Percentiles rank a stretch among this genome's conserved stretches.
phyloP scores from a whole-genome alignment of 495 filamentous ascomycete genomes.

The Aspergillus wentii region DNA sequence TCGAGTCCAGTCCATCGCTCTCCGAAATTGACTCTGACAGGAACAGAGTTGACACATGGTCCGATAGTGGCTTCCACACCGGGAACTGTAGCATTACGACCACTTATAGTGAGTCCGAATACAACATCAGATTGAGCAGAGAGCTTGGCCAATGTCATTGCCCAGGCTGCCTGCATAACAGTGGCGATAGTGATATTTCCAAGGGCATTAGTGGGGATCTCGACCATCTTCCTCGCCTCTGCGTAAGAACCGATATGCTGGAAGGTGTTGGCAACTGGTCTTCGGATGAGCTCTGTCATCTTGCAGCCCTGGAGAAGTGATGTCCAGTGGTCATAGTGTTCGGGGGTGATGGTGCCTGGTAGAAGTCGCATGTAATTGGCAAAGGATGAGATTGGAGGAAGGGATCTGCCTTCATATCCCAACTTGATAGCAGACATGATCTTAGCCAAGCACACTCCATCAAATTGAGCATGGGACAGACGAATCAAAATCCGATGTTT shows the following conservation, averaged over 20 bases:
- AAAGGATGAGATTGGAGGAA: conserved; percentile 46
- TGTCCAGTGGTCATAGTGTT: conserved; percentile 51
- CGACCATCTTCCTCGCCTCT: conserved; percentile 33
- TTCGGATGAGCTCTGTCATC: conserved; percentile 42
- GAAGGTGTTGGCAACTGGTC: conserved; percentile 32
- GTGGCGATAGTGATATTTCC: conserved; percentile 52
- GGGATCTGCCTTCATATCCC: conserved; percentile 44
- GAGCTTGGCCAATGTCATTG: conserved; percentile 47
- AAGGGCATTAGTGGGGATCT: conserved; percentile 32
- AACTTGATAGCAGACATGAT: conserved; percentile 52
- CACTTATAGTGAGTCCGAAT: conserved; percentile 51
- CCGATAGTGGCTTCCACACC: conserved; percentile 52
- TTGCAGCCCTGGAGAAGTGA: conserved; percentile 36
- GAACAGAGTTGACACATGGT: conserved; percentile 57
- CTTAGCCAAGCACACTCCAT: conserved; percentile 62
- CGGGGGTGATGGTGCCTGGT: conserved; percentile 36
- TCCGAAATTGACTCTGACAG: conserved; percentile 49
- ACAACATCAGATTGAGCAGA: conserved; percentile 47
- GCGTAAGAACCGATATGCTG: conserved; percentile 32
- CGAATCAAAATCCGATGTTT: conserved; percentile 58
- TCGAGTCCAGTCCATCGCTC: conserved; percentile 45
- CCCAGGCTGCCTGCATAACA: conserved; percentile 55
- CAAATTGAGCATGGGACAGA: conserved; percentile 72
- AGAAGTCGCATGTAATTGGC: conserved; percentile 54
- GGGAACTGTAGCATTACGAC: conserved; percentile 50